Base-by-base conservation (phyloP, 805 yeast species). In the Suhomyces sp. region DNA sequence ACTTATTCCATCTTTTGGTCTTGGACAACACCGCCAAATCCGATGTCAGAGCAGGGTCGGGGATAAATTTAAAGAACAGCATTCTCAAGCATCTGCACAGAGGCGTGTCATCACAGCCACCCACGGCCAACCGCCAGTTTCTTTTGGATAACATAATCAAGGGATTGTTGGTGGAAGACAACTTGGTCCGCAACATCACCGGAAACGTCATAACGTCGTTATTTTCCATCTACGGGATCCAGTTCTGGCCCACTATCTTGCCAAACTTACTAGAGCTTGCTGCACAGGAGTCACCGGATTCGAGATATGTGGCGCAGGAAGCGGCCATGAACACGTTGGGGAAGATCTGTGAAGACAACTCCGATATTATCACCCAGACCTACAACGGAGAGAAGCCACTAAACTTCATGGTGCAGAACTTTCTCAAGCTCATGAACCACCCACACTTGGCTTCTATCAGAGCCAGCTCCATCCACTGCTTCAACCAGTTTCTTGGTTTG, bases 291-390 rank as follows among this genome's bases (percentile, higher is more conserved):
- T 39, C 52, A 2, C 52, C 52, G 3, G 41, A 37, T 19, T 53
- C 54, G 8, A 24, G 52, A 8, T 49, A 46, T 29, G 53, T 35
- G 12, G 72, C 81, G 3, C 84, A 81, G 62, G 90, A 85, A 59
- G 92, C 94, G 41, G 88, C 96, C 1, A 81, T 89, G 67, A 78
- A 87, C 57, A 92, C 97, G 0, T 73, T 94, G 54, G 77, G 87
- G 37, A 90, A 92, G 66, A 87, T 94, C 47, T 89, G 97, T 74
- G 99, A 94, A 66, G 99, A 94, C 69, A 83, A 89, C 24, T 83
- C 84, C 7, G 72, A 74, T 44, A 69, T 79, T 35, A 78, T 94
- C 53, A 91, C 89, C 63, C 68, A 76, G 47, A 87, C 84, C 53
- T 81, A 82, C 68, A 75, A 80, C 50, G 87, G 88, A 4, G 79